These are phyloP conservation scores for Clarireedia hainanense DNA, from an alignment of 2,329 filamentous ascomycete species.

Conservation along the genomic window DNA sequence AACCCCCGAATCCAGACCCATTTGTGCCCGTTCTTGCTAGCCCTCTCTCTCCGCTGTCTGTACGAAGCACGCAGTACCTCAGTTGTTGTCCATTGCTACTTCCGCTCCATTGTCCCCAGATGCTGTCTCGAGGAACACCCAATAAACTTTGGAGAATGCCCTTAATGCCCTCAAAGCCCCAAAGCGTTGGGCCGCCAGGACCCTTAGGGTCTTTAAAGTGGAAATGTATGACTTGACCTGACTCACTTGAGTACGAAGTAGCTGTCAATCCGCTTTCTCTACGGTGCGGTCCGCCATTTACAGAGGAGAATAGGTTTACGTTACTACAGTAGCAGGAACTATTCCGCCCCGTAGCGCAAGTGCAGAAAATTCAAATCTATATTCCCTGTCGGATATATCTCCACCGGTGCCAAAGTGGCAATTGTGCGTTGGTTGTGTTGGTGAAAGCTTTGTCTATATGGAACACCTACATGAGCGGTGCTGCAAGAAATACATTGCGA, in stretches of 20 bases:
- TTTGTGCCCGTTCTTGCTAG: neutral
- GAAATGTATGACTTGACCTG: neutral
- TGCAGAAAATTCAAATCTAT: no score
- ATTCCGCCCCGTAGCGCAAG: neutral
- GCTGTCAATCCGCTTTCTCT: neutral
- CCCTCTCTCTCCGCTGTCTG: neutral
- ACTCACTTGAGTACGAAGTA: no score
- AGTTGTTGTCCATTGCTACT: neutral
- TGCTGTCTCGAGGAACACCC: neutral
- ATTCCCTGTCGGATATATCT: no score
- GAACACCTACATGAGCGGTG: slow-evolving; percentile 3
- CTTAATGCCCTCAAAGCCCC: neutral
- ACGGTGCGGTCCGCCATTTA: slow-evolving; percentile 2
- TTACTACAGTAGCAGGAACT: neutral
- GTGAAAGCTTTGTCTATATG: neutral
- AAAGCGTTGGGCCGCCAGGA: neutral
- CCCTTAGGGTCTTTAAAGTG: neutral
- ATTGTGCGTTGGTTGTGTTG: no score
- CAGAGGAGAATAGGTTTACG: neutral
- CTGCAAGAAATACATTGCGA: slow-evolving; percentile 5
- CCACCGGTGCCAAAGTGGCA: no score
- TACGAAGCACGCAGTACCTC: no score
- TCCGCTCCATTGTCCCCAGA: neutral
- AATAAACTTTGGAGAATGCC: neutral
- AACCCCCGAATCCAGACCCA: slow-evolving; percentile 1